Base-by-base conservation (phyloP, 164 flowering plant genomes). In the Tetracentron sinense region DNA sequence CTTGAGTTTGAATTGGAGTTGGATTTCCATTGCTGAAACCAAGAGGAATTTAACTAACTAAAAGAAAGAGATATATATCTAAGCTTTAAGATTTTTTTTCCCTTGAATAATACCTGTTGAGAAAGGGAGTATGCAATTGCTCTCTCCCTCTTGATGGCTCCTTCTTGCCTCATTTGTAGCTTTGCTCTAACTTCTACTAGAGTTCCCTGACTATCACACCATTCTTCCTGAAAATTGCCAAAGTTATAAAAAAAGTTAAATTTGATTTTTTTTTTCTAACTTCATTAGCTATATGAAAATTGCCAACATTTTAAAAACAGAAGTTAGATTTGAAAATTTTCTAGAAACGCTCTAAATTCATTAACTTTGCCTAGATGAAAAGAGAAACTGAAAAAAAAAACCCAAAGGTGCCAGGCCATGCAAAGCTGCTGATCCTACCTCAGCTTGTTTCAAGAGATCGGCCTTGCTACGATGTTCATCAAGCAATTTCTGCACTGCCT, bases 171-270 rank as follows among this genome's bases (percentile, higher is more conserved):
- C 90, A 84, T 77, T 52, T 85, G 89, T 23, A 80, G 70, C 82
- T 85, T 91, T 15, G 86, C 55, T 72, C 74, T 75, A 19, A 86
- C 78, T 76, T 88, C 84, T 11, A 83, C 82, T 0, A 77, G 69
- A 26, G 96, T 89, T 53, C 92, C 90, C 31, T 77, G 84, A 60
- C 86, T 83, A 62, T 78, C 81, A 76, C 99, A 94, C 99, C 99
- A 94, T 62, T 92, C 87, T 68, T 66, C 76, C 99, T 95, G 76
- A 56, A 50, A 61, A 63, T 44, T 38, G 6, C 23, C 21, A 66
- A 33, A 49, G n/a, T 8, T 27, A 15, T n/a, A n/a, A n/a, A n/a
- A n/a, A n/a, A n/a, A n/a, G n/a, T n/a, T n/a, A n/a, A n/a, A n/a
- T n/a, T n/a, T n/a, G n/a, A n/a, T n/a, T n/a, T n/a, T n/a, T n/a